Evolutionary conservation across 2,329 filamentous ascomycete genomes (phyloP).

Genomic region (Microsporum audouinii): DNA sequence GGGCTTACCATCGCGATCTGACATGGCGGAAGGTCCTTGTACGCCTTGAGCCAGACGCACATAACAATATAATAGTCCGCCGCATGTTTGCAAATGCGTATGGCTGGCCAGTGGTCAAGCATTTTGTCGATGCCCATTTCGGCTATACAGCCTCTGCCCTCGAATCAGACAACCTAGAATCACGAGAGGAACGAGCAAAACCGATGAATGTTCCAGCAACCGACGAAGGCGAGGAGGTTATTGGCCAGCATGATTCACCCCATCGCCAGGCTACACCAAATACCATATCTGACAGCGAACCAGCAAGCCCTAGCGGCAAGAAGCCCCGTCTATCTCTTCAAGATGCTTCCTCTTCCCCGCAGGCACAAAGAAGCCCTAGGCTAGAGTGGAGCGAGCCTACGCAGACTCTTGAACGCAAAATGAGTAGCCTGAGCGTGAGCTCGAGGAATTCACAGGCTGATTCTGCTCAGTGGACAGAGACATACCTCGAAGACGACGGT

Average conservation of each 20-base stretch:
- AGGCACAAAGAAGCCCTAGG: not conserved
- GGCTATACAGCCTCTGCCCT: constrained; percentile 58
- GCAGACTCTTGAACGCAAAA: not conserved
- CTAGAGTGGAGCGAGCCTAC: not conserved
- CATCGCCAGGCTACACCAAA: not conserved
- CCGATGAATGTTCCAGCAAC: constrained; percentile 46
- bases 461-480: constrained; percentile 15
- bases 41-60: constrained; percentile 86
- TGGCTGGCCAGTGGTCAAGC: constrained; percentile 93
- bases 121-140: constrained; percentile 91
- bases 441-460: constrained; percentile 12
- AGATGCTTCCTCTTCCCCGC: not conserved
- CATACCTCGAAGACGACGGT: constrained; percentile 13
- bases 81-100: constrained; percentile 96
- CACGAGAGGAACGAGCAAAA: constrained; percentile 57
- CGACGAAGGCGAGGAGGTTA: constrained; percentile 54
- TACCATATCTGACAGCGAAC: not conserved
- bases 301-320: not conserved
- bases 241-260: constrained; percentile 36
- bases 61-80: constrained; percentile 96
- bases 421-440: constrained; percentile 4
- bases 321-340: not conserved
- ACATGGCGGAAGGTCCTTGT: constrained; percentile 97
- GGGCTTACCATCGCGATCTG: constrained; percentile 82
- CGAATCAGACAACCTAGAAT: constrained; percentile 56